Base-by-base conservation (phyloP, 306 rosid species). In the Sphenostylis stenocarpa region DNA sequence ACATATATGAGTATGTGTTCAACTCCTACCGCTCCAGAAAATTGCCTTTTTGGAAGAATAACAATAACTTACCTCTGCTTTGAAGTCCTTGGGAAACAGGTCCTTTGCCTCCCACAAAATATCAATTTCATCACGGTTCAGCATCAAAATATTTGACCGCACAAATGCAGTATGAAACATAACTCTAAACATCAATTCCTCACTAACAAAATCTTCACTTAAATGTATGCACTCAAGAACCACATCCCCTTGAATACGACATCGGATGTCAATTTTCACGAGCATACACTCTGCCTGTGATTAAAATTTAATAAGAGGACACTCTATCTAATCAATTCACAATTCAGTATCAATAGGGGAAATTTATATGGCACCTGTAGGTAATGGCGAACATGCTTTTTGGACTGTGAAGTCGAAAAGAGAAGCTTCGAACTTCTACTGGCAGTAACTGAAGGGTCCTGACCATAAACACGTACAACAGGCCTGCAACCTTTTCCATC, bases 101-200 rank as follows among this genome's bases (percentile, higher is more conserved):
- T 91, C 99, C 85, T 85, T 92, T 67, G 92, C 91, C 78, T 96
- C 94, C 99, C 99, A 96, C 74, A 88, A 36, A 62, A 91, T 76
- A 81, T 96, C 99, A 76, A 92, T 71, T 58, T 96, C 99, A 28
- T 92, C 99, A 53, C 96, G 93, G 84, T 79, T 90, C 66, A 96
- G 84, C 64, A 82, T 83, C 91, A 95, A 86, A 78, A 86, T 87
- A 81, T 89, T 91, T 79, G 97, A 91, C 72, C 91, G 88, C 55
- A 92, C 97, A 89, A 90, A 96, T 45, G 99, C 89, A 56, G 99
- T 89, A 81, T 96, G 96, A 83, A 96, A 92, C 98, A 92, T 91
- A 69, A 89, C 84, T 86, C 91, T 89, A 73, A 96, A 87, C 81
- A 92, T 89, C 85, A 85, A 82, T 90, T 91, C 98, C 87, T 92